A percentile compares a stretch with the other conserved stretches of the same genome.
phyloP scores from a whole-genome alignment of 176 grass and related monocot genomes.

The Zoysia japonica region DNA sequence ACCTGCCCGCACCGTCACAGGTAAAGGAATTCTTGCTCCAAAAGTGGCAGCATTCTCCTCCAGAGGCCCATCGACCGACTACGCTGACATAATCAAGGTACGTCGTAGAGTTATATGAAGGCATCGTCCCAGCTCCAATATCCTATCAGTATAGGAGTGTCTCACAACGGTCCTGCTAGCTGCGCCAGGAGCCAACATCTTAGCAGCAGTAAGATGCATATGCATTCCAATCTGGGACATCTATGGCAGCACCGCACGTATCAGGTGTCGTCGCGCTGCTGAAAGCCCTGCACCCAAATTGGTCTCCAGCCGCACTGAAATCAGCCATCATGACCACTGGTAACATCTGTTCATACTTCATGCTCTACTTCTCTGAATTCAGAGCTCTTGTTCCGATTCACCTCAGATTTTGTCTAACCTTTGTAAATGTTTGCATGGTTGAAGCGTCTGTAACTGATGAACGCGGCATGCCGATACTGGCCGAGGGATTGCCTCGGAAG shows the following conservation, averaged over 20 bases:
- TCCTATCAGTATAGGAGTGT: too few species aligned
- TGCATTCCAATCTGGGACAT: background rate
- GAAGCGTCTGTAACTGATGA: conserved; percentile 29
- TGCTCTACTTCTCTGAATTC: too few species aligned
- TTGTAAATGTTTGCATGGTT: background rate
- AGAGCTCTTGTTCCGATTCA: too few species aligned
- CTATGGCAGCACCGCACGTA: conserved; percentile 37
- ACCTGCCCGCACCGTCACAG: background rate
- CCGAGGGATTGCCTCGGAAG: conserved; percentile 26
- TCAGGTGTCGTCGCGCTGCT: conserved; percentile 6
- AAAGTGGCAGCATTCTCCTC: conserved; percentile 40
- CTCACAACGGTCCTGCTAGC: background rate
- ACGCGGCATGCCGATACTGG: conserved; percentile 29
- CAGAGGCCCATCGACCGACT: conserved; percentile 22
- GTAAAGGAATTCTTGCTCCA: background rate
- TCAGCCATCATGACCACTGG: conserved; percentile 31
- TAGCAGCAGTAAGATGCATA: conserved; percentile 6
- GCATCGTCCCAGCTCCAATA: too few species aligned
- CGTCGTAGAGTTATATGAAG: background rate
- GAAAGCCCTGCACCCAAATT: conserved; percentile 31
- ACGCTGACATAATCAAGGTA: conserved; percentile 30
- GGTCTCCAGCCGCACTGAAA: conserved; percentile 36
- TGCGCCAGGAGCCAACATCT: conserved; percentile 39
- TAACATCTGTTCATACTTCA: background rate
- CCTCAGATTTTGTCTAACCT: too few species aligned